Evolutionary conservation across 192 early-diverging fungal genomes (phyloP).

Genomic region (Spizellomyces punctatus): DNA sequence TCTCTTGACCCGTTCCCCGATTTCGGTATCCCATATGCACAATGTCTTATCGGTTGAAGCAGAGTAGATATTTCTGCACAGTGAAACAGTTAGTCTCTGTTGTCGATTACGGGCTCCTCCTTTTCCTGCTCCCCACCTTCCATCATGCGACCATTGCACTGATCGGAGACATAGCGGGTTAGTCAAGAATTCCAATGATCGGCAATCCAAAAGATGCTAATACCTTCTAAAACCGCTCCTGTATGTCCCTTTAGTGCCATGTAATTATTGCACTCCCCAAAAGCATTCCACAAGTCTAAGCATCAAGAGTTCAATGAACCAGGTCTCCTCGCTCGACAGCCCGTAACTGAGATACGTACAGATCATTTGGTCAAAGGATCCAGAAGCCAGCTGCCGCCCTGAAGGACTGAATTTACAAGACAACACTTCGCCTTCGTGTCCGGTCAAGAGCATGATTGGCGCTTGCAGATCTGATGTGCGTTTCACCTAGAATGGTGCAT

Average conservation of each 20-base stretch:
- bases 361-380: conserved; percentile 78
- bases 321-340: background rate
- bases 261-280: conserved; percentile 90
- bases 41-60: conserved; percentile 76
- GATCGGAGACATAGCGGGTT: too few species aligned
- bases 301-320: background rate
- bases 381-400: conserved; percentile 83
- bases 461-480: conserved; percentile 77
- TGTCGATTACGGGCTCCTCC: background rate
- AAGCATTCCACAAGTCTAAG: conserved; percentile 90
- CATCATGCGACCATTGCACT: conserved; percentile 80
- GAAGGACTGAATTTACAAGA: conserved; percentile 83
- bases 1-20: conserved; percentile 80
- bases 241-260: conserved; percentile 84
- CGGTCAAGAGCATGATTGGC: conserved; percentile 86
- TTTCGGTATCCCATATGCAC: conserved; percentile 80
- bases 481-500: conserved; percentile 33
- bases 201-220: too few species aligned
- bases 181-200: too few species aligned
- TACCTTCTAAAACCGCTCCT: conserved; percentile 81
- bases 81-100: background rate
- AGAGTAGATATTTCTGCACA: conserved; percentile 71
- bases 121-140: conserved; percentile 43
- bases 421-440: conserved; percentile 83
- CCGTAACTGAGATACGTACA: conserved; percentile 51